Base-by-base conservation (phyloP, 306 rosid genomes). In the Quercus aquifolioides region DNA sequence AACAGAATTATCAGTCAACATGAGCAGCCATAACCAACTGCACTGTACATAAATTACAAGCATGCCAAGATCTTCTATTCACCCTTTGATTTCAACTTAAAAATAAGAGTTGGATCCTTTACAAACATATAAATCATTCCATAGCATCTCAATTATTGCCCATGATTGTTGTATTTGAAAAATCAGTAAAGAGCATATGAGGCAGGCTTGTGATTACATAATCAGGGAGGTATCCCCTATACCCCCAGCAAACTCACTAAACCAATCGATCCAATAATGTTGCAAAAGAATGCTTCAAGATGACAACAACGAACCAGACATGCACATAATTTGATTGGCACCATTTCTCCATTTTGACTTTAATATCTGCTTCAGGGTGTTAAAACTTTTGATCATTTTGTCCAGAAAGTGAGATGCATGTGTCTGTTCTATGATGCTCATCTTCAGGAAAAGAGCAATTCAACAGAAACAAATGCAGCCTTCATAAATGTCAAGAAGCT, bases 221-320 rank as follows among this genome's bases (percentile, higher is more conserved):
- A 86, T 60, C 59, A 77, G 26, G 56, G 14, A 67, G 60, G 70
- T 30, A 46, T 85, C 69, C 23, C 78, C 63, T 43, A 54, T 31
- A 72, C 77, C 33, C 84, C 83, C 74, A 82, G 74, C 78, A 80
- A 80, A 80, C 80, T 80, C 69, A 79, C 80, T 85, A 78, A 69
- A 79, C 81, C 83, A 79, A 82, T 80, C 82, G 76, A 73, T 74
- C 79, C 79, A 84, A 84, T 76, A 77, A 58, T 82, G 74, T 79
- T 83, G 92, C 85, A 74, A 88, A 91, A 82, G 85, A 85, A 89
- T 86, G 87, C 86, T 90, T 86, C 89, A 79, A 79, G 86, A 76
- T 73, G 83, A 84, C 81, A 79, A 84, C 25, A 49, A 85, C 19
- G 84, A 82, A 90, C 83, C 84, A 84, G 83, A 71, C 77, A 86